Evolutionary conservation across 257 asterid species (phyloP).

Genomic region (Capsicum chinense): DNA sequence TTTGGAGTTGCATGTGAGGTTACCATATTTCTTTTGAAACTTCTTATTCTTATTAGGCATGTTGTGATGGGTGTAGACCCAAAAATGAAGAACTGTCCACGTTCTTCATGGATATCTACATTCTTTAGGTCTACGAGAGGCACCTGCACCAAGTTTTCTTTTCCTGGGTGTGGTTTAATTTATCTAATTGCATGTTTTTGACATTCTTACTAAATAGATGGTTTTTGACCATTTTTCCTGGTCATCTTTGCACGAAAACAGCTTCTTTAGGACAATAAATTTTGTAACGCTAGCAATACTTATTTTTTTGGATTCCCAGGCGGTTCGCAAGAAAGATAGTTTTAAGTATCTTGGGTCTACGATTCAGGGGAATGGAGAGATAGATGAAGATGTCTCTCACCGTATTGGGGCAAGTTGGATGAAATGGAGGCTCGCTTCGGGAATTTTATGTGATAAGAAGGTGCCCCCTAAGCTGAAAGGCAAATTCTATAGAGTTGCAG

Average conservation of each 20-base stretch:
- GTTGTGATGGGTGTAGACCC: slow-evolving; percentile 1
- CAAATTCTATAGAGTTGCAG: too few species aligned
- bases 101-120: neutral
- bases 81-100: neutral
- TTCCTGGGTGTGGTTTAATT: neutral
- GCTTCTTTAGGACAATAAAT: slow-evolving; percentile 19
- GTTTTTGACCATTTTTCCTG: neutral
- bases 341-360: too few species aligned
- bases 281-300: neutral
- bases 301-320: neutral
- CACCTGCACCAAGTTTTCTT: slow-evolving; percentile 16
- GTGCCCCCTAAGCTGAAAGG: too few species aligned
- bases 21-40: neutral
- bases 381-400: too few species aligned
- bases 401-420: too few species aligned
- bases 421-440: too few species aligned
- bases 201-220: neutral
- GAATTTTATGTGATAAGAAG: too few species aligned
- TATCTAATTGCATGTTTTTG: neutral
- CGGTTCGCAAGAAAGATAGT: too few species aligned
- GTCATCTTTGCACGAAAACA: slow-evolving; percentile 16
- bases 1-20: neutral
- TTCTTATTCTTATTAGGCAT: neutral
- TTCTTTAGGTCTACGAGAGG: neutral
- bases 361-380: too few species aligned